Conservation (phyloP, 176 grass and related monocot genomes). For the Lolium rigidum region DNA sequence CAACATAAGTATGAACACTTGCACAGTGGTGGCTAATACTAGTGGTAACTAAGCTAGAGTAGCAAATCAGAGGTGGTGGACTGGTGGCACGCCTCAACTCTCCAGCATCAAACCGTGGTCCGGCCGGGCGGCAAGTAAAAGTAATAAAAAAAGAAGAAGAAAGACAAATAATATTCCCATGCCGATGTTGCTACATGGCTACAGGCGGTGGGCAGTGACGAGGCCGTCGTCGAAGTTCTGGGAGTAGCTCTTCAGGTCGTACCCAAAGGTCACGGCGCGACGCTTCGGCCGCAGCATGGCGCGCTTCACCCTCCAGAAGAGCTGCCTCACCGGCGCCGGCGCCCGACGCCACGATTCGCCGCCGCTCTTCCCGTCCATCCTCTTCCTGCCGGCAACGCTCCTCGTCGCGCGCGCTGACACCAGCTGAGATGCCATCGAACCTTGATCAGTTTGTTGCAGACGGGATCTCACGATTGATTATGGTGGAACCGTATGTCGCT, state of each 20-base stretch:
- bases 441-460: background rate
- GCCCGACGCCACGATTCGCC: background rate
- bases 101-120: background rate
- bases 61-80: background rate
- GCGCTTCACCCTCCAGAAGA: slow-evolving; percentile 42
- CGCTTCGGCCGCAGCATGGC: background rate
- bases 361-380: background rate
- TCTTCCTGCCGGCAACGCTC: background rate
- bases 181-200: background rate
- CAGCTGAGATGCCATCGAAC: background rate
- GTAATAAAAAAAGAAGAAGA: background rate
- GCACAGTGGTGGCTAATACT: background rate
- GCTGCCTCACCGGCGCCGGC: slow-evolving; percentile 15
- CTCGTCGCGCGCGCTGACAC: background rate
- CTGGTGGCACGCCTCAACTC: background rate
- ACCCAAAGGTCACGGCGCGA: slow-evolving; percentile 2
- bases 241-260: slow-evolving; percentile 44
- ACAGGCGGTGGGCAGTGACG: background rate
- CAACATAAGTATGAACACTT: background rate
- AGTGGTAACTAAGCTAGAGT: background rate
- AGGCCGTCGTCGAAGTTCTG: slow-evolving; percentile 50
- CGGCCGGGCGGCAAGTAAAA: slow-evolving; percentile 3
- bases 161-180: background rate
- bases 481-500: too few relatives aligned
- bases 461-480: too few relatives aligned